phyloP scores from a whole-genome alignment of 2,329 filamentous ascomycete genomes.

The Fusarium domesticum region DNA sequence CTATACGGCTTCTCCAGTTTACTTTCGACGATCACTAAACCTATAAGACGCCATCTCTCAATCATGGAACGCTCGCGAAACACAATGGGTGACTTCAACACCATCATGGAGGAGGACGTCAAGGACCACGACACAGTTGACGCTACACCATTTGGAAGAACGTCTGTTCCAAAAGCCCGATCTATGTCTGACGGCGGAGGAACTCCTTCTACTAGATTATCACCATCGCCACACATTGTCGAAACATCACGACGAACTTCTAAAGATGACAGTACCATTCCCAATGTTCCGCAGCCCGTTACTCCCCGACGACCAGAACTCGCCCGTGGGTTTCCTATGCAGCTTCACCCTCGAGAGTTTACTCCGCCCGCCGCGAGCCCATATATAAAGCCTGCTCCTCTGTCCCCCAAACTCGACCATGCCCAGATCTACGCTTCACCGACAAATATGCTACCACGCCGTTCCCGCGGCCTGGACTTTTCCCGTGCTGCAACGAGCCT shows the following conservation, averaged over 20 bases:
- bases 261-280: constrained; percentile 64
- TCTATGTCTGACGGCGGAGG: constrained; percentile 63
- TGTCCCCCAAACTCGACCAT: constrained; percentile 83
- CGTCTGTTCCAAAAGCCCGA: constrained; percentile 53
- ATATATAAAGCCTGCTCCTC: constrained; percentile 58
- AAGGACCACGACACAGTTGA: constrained; percentile 7
- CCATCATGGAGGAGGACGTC: constrained; percentile 23
- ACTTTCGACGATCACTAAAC: too few species aligned
- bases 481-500: constrained; percentile 89
- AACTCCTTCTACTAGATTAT: constrained; percentile 54
- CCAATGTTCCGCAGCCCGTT: constrained; percentile 48
- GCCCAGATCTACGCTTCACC: constrained; percentile 84
- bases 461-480: constrained; percentile 89
- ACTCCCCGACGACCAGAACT: constrained; percentile 71
- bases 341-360: constrained; percentile 35
- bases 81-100: background rate
- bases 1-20: background rate
- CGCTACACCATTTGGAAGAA: constrained; percentile 26
- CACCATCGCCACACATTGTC: constrained; percentile 56
- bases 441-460: constrained; percentile 80
- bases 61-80: background rate
- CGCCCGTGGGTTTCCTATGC: constrained; percentile 55
- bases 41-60: background rate
- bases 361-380: constrained; percentile 38
- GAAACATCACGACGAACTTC: constrained; percentile 54